Evolutionary conservation across 768 basidiomycete species (phyloP), one percentile per base, ranked within the genome.

Genomic region (Pleurotus sapidus): DNA sequence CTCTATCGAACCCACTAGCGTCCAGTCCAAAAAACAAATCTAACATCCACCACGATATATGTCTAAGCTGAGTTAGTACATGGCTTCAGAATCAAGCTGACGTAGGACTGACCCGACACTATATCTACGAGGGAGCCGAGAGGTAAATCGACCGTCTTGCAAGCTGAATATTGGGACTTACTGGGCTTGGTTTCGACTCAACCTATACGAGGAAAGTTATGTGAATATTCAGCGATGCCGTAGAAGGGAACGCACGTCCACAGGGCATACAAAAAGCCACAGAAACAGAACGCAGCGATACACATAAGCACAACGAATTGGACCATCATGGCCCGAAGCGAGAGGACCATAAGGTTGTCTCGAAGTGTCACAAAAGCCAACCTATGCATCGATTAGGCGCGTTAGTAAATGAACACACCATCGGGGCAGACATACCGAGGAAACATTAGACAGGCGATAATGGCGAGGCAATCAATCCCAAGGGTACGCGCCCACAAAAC

Each of bases 21-120:
- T 98, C 96, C 5, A 98, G 80, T n/a, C 96, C 96, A 65, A 98
- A 98, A 83, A 84, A 93, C 8, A 95, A 70, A 66, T 95, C 91
- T 20, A 95, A 79, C 86, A 97, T 91, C 93, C 93, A 96, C 94
- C 93, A 97, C 0, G 88, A 86, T 55, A 95, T 92, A n/a, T 63
- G 62, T 5, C 70, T 71, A 38, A 15, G 45, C 25, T 37, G 12
- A 3, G 38, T 42, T 11, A 27, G 9, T 5, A 8, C 61, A 64
- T 51, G 49, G 72, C 72, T 72, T 72, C 46, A 64, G 60, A 14
- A 67, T 60, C 45, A 72, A 76, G 15, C 73, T 73, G 25, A 18
- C 7, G 37, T 25, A 12, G 7, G 5, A 56, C 67, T 56, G 60
- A 81, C 79, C 78, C 72, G 34, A 67, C 66, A 47, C 55, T 48